Base-by-base conservation (phyloP, 352 stramenopile genomes). In the Blastocystis sp. region DNA sequence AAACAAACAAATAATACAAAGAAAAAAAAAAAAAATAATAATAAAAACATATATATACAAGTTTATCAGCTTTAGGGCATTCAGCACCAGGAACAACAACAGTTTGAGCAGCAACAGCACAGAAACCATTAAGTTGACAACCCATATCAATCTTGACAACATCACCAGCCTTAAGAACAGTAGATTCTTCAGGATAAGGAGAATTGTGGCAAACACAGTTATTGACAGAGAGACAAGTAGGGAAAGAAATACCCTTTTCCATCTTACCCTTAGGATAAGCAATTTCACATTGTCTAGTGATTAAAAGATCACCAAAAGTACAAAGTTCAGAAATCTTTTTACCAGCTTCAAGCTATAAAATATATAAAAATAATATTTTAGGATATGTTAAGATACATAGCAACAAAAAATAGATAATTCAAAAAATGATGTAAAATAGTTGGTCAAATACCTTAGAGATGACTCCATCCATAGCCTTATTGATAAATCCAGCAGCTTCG, bases 71-170 rank as follows among this genome's bases (percentile, higher is more conserved):
- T 4, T 76, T 78, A n/a, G 67, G 66, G 10, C 75, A 76, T 34
- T 86, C 75, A 30, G 68, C 68, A 6, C 75, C 75, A 1, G 75
- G 76, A n/a, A 96, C 85, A 23, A 96, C 80, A 18, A 82, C 72
- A 36, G 91, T 98, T 76, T 99, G 91, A 5, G 89, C 91, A 9
- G 89, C 86, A 4, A 96, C 83, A 16, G 90, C 87, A 67, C 96
- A 94, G 80, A 93, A 99, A 56, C 91, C 91, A 69, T 98, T 91
- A 68, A 99, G 92, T 78, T 99, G 91, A 72, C 86, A 95, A 47
- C 90, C 92, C 36, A 98, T 70, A 77, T 99, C 92, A 33, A 93
- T 74, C 70, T 93, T 93, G 6, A 91, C 81, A 47, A 91, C 72
- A 70, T 93, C 83, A 32, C 80, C 81, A 3, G 65, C 75, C 55